Base-by-base conservation (phyloP, 1,139 yeast genomes). In the Kurtzmaniella natalensis region DNA sequence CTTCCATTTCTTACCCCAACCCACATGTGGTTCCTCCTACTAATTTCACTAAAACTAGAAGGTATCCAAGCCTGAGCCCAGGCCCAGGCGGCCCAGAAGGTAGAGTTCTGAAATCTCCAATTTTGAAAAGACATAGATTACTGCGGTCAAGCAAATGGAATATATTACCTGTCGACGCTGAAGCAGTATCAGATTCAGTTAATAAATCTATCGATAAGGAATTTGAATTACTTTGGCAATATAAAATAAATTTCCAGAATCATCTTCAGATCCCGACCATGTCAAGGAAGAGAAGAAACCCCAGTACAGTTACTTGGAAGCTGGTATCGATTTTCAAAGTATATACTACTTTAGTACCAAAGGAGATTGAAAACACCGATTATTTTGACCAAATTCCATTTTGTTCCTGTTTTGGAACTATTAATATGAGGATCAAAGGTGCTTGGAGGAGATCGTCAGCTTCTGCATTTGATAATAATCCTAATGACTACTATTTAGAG, bases 291-390 rank as follows among this genome's bases (percentile, higher is more conserved):
- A 46, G 58, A 31, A 38, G 57, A 34, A 48, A 51, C 25, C 53
- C 55, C 5, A 18, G 46, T 26, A 44, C 43, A 15, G 41, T 55
- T 37, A 46, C 39, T 14, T 65, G 72, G 72, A 51, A 51, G 26
- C 70, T 70, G 2, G 44, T 59, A 14, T 59, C 67, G 17, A 48
- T 65, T 3, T 64, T 51, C 41, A 56, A 60, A 26, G 69, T 67
- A 2, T 64, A 55, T 37, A 62, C 70, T 14, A 60, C 55, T 37
- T 39, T 57, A 33, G 58, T 57, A 29, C 48, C 55, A 13, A 48
- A 46, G 14, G 44, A 33, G 40, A 39, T 35, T 41, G 53, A 37
- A 42, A 50, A 44, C 41, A 52, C 59, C 9, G 52, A 51, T 29
- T 59, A 57, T 37, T 48, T 43, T 24, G 51, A 44, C 22, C 36